Percentiles rank a stretch among this genome's conserved stretches.
phyloP scores from a whole-genome alignment of 2,329 filamentous ascomycete species.

The Dactylella cylindrospora region DNA sequence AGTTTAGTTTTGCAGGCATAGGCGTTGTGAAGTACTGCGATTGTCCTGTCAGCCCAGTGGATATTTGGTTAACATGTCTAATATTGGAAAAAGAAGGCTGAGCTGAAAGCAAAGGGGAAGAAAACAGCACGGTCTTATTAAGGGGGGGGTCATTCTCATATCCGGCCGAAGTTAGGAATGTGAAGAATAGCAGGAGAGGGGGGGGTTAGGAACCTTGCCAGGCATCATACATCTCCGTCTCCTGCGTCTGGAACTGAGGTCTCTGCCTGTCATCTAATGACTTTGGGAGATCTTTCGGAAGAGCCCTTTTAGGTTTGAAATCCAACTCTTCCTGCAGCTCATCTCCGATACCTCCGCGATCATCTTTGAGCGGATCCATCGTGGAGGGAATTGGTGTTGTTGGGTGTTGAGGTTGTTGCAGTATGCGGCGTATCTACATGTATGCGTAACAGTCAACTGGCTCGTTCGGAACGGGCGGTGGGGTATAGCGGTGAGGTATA shows the following conservation, averaged over 20 bases:
- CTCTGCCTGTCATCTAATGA: constrained; percentile 84
- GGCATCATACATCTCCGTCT: constrained; percentile 97
- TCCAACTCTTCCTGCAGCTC: constrained; percentile 15
- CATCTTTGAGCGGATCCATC: constrained; percentile 32
- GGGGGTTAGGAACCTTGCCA: constrained; percentile 75
- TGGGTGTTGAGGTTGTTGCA: too few species aligned
- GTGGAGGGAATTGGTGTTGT: constrained; percentile 12
- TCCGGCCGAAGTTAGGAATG: constrained; percentile 20
- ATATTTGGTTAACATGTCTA: constrained; percentile 43
- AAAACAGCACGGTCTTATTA: constrained; percentile 7
- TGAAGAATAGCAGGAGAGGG: constrained; percentile 38
- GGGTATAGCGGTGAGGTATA: too few species aligned
- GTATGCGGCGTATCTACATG: too few species aligned
- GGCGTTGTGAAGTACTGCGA: constrained; percentile 92
- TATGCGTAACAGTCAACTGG: too few species aligned
- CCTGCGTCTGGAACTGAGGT: constrained; percentile 64
- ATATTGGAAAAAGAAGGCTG: constrained; percentile 23
- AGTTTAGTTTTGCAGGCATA: constrained; percentile 71
- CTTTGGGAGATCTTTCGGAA: constrained; percentile 84
- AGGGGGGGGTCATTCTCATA: neutral
- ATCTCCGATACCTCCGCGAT: constrained; percentile 17
- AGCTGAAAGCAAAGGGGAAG: constrained; percentile 11
- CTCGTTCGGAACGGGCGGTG: too few species aligned
- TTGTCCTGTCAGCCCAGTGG: constrained; percentile 65
- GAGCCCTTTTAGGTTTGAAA: constrained; percentile 49